Evolutionary conservation across 179 eudicot genomes (phyloP), one percentile per base, ranked within the genome.

Genomic region (Silene vulgaris): DNA sequence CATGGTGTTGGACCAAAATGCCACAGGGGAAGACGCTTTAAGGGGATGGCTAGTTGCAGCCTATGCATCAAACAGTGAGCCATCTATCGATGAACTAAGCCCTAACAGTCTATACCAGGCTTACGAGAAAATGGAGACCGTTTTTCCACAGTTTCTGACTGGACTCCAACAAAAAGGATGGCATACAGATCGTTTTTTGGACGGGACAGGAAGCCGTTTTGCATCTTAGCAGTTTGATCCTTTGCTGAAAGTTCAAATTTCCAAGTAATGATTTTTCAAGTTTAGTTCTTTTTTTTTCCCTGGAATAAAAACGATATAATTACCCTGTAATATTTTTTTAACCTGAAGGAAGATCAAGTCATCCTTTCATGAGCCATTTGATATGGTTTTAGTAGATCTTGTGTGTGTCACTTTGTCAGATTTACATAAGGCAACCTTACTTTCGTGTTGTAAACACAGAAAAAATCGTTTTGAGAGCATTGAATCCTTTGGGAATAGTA

Each of bases 1-100:
- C 81, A 84, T 94, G 94, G 88, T 92, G 37, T 68, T 94, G 81
- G 92, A 90, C 73, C 96, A 87, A 62, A 77, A 86, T 70, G 98
- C 98, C 45, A 88, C 88, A 2, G 98, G 89, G 40, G 94, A 94
- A 86, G 98, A 94, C 75, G 98, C 98, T 30, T 80, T 94, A 76
- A 85, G 92, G 82, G 98, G 98, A 12, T 94, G 98, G 97, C 87
- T 94, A 17, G 88, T 94, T 75, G 98, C 98, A 17, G 97, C 93
- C 3, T 91, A 87, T 81, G 90, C 90, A 72, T 81, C 88, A 59
- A 84, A 85, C 74, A 65, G 67, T 37, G 82, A 80, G 26, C 83
- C 82, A 21, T 78, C 88, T 13, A 64, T 28, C 6, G 72, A 71
- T 19, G 82, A 77, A n/a, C 48, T 77, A 0, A 75, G 52, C 78